Evolutionary conservation across 352 stramenopile species (phyloP).

Genomic region (Phytophthora litchii): DNA sequence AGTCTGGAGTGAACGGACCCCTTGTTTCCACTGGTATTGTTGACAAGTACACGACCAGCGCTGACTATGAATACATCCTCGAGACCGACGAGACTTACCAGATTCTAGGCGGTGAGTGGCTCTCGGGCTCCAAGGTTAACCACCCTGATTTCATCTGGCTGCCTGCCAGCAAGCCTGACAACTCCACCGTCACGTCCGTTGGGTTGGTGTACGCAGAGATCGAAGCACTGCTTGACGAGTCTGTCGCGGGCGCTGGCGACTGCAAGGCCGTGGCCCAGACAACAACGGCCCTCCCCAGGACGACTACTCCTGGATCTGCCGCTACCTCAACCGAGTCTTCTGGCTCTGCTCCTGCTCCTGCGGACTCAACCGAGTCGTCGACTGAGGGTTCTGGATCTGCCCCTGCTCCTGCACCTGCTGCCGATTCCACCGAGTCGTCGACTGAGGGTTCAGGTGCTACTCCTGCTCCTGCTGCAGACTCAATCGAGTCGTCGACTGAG

Average conservation of each 20-base stretch:
- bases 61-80: constrained; percentile 76
- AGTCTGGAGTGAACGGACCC: constrained; percentile 55
- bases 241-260: constrained; percentile 35
- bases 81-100: constrained; percentile 67
- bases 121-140: constrained; percentile 51
- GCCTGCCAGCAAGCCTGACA: constrained; percentile 45
- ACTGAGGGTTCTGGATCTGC: constrained; percentile 2
- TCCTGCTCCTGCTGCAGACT: too few relatives aligned
- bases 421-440: too few relatives aligned
- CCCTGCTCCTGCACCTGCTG: too few relatives aligned
- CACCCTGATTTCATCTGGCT: constrained; percentile 82
- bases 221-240: constrained; percentile 47
- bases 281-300: background rate
- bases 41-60: constrained; percentile 54
- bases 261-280: constrained; percentile 8
- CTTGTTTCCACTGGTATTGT: constrained; percentile 52
- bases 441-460: too few relatives aligned
- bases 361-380: too few relatives aligned
- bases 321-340: constrained; percentile 6
- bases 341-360: background rate
- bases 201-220: constrained; percentile 58
- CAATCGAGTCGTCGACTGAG: too few relatives aligned
- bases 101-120: constrained; percentile 77
- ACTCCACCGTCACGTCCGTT: constrained; percentile 42
- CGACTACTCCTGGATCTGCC: background rate